These are phyloP conservation scores for Crucihimalaya himalaica DNA, from an alignment of 345 rosid genomes.

Conservation along the genomic window DNA sequence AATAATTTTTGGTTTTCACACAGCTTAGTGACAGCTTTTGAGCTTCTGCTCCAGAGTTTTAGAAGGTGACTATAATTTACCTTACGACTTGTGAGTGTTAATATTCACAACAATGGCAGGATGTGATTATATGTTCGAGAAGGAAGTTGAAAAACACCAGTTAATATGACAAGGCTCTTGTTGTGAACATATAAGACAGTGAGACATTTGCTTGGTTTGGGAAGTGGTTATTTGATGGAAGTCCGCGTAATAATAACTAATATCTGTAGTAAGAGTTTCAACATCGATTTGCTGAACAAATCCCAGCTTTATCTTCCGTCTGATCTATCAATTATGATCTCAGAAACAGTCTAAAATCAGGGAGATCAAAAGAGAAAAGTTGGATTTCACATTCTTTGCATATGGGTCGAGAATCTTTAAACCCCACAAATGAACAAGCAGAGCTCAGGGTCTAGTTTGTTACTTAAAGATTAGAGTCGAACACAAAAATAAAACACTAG, in stretches of 20 bases:
- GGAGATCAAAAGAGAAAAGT: not conserved
- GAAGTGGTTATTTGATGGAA: not conserved
- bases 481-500: slow-evolving; percentile 1
- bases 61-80: not conserved
- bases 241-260: not conserved
- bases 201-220: not conserved
- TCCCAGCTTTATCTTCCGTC: not conserved
- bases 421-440: not conserved
- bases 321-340: not conserved
- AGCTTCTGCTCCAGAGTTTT: not conserved
- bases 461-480: not conserved
- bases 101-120: not conserved
- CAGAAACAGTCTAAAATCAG: not conserved
- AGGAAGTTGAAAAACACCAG: not conserved
- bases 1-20: not conserved
- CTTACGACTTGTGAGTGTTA: not conserved
- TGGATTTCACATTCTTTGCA: slow-evolving; percentile 3
- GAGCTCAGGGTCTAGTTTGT: slow-evolving; percentile 14
- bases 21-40: not conserved
- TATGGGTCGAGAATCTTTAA: not conserved
- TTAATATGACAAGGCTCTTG: not conserved
- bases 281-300: not conserved
- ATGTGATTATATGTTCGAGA: not conserved
- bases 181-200: not conserved
- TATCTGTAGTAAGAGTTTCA: not conserved